Base-by-base conservation (phyloP, 495 filamentous ascomycete species). In the Mycothermus thermophilus region DNA sequence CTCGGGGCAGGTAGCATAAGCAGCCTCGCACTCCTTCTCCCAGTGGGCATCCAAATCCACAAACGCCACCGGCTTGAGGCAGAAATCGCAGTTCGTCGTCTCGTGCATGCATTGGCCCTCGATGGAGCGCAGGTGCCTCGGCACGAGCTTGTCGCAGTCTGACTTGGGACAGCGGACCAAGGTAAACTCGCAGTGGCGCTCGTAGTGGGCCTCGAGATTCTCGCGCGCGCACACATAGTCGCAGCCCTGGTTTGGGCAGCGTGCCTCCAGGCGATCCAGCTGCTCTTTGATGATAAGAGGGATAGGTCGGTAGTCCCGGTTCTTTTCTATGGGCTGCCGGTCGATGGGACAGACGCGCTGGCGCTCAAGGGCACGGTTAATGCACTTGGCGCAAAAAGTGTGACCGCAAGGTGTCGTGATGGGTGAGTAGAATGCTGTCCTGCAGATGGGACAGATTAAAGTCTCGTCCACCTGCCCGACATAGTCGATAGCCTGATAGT, bases 391-490 rank as follows among this genome's bases (percentile, higher is more conserved):
- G 54, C 84, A 93, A 60, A 93, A 92, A 37, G 62, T 62, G 30
- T 66, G 62, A 27, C 62, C 80, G 50, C 84, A 93, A 5, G 39
- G 35, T 14, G 85, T 71, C 27, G 72, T 75, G n/a, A 82, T 63
- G 0, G 84, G 82, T 11, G 72, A 56, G 23, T 83, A 59, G 34
- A 86, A 79, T 9, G 84, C 72, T 18, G 73, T 75, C 41, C 75
- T 79, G 52, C 84, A 93, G 35, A 93, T 85, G 7, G 83, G 71
- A 43, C 84, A 93, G 55, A 83, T 71, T 12, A 92, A 69, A 41
- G 86, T 82, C 40, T 77, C 70, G 55, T 92, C 84, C 39, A 79
- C 71, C 20, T 58, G 50, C 14, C 63, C 66, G 33, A 77, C 63
- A 54, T 87, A 83, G 23, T 84, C 80, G 37, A 93, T 65, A 13